Conservation (phyloP, 257 asterid genomes). For the Jacaranda copaia region DNA sequence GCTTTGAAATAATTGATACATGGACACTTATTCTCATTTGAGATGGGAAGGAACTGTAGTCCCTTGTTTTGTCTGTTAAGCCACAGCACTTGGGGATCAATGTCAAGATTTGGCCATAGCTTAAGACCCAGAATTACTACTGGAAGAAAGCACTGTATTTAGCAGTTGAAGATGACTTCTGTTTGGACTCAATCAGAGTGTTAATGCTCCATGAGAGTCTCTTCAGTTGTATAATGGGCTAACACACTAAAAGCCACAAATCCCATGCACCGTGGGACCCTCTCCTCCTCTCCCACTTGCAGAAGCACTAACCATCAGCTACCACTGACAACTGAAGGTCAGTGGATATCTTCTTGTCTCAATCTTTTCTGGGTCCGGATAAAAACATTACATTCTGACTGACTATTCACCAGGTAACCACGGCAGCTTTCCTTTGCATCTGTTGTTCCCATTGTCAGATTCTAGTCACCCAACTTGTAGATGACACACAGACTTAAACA, state of each 20-base stretch:
- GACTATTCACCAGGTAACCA: conserved; percentile 1
- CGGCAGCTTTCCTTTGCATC: not conserved
- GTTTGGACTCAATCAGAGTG: conserved; percentile 4
- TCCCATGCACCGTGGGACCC: conserved; percentile 27
- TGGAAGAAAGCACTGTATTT: too few relatives aligned
- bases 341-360: conserved; percentile 23
- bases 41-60: not conserved
- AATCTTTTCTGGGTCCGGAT: conserved; percentile 22
- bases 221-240: conserved; percentile 5
- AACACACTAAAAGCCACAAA: conserved; percentile 16
- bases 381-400: conserved; percentile 20
- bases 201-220: not conserved
- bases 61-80: too few relatives aligned
- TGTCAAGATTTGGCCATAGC: too few relatives aligned
- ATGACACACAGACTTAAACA: conserved; percentile 12
- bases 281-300: conserved; percentile 26
- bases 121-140: too few relatives aligned
- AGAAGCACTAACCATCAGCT: conserved; percentile 34
- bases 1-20: not conserved
- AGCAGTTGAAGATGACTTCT: not conserved
- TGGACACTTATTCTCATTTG: not conserved
- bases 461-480: conserved; percentile 20
- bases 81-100: too few relatives aligned
- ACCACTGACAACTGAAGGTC: conserved; percentile 28
- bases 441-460: not conserved